Percentiles rank a stretch among this genome's conserved stretches.
Evolutionary conservation across 108 stramenopile species (phyloP).

Genomic region (Stephanodiscus minutulus): DNA sequence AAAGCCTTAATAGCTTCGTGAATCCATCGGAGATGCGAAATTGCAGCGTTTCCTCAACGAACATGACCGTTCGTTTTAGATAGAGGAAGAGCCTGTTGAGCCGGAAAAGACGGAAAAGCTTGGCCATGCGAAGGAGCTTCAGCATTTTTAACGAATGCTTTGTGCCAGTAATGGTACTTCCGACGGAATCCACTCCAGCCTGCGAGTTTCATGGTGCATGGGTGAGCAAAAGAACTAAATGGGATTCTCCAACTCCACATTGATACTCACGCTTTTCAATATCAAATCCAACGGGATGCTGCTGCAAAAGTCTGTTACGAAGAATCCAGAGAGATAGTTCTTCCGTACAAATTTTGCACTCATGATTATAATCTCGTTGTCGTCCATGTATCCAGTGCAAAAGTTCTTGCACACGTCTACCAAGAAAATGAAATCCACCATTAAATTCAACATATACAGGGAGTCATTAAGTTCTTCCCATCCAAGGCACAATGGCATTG

Average conservation of each 20-base stretch:
- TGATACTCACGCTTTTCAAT: conserved; percentile 30
- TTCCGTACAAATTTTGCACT: conserved; percentile 36
- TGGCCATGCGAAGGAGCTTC: conserved; percentile 58
- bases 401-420: conserved; percentile 72
- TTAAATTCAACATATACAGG: conserved; percentile 50
- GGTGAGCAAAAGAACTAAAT: neutral
- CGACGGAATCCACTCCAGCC: conserved; percentile 46
- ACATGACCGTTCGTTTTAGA: conserved; percentile 38
- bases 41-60: conserved; percentile 58
- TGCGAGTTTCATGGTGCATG: neutral
- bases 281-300: conserved; percentile 57
- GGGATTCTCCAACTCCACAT: neutral
- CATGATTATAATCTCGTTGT: conserved; percentile 60
- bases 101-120: conserved; percentile 65
- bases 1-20: conserved; percentile 55
- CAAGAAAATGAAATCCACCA: conserved; percentile 61
- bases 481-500: conserved; percentile 59
- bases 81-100: conserved; percentile 55
- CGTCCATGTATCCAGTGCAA: conserved; percentile 63
- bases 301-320: conserved; percentile 63
- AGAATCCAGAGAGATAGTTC: conserved; percentile 66
- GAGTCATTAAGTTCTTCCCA: conserved; percentile 59
- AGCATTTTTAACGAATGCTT: conserved; percentile 61
- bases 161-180: conserved; percentile 47
- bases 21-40: conserved; percentile 61